phyloP scores from a whole-genome alignment of 768 basidiomycete genomes.

The Mycena venus region DNA sequence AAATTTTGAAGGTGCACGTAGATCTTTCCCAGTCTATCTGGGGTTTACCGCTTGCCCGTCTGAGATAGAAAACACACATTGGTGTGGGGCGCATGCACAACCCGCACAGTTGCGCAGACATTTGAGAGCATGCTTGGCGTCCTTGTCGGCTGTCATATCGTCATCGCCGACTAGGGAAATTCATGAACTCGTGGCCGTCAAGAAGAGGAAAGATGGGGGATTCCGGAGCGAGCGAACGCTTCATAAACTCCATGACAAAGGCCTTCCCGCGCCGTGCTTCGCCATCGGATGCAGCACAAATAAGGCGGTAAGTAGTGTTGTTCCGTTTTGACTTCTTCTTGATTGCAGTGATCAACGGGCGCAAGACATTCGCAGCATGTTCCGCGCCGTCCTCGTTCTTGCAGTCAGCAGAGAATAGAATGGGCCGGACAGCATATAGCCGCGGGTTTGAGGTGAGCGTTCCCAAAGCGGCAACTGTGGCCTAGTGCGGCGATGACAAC shows the following conservation, averaged over 20 bases:
- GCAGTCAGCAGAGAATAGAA: constrained; percentile 15
- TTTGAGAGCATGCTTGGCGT: too few species aligned
- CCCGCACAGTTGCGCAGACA: too few species aligned
- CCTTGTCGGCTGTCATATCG: background rate
- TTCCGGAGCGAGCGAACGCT: background rate
- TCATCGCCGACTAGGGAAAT: too few species aligned
- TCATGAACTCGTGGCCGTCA: background rate
- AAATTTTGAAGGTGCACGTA: too few species aligned
- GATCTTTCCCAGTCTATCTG: too few species aligned
- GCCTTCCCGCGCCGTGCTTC: too few species aligned
- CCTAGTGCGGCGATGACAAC: background rate
- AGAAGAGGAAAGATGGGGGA: background rate
- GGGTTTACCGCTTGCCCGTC: too few species aligned
- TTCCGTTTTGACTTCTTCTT: background rate
- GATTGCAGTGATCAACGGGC: background rate
- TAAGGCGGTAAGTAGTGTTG: background rate
- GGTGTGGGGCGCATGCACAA: too few species aligned
- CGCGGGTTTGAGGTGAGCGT: background rate
- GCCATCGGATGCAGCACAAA: too few species aligned
- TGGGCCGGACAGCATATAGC: background rate
- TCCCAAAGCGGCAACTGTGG: background rate
- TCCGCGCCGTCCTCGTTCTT: constrained; percentile 1
- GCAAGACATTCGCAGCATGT: background rate
- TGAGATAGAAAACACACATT: too few species aligned
- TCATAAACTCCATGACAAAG: constrained; percentile 13